Conservation (phyloP, 139 green algal species). For the Ettlia oleoabundans region DNA sequence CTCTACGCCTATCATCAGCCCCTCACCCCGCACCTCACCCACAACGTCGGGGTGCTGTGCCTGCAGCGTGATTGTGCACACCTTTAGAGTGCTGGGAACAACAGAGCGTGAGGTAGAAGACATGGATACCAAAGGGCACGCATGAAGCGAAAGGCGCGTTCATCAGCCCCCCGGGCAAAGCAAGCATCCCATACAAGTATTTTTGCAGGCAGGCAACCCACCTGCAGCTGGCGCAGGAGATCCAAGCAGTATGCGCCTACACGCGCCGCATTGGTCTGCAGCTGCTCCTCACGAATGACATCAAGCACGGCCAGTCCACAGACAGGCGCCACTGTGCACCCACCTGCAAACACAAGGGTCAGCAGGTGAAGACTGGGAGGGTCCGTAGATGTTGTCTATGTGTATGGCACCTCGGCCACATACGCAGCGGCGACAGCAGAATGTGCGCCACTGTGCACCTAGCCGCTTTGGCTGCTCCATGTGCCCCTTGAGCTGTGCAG, state of each 20-base stretch:
- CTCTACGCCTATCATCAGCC: constrained; percentile 97
- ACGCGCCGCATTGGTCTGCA: constrained; percentile 25
- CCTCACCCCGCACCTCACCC: constrained; percentile 88
- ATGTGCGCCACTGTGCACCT: too few species aligned
- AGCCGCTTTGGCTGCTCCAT: too few species aligned
- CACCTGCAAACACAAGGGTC: constrained; percentile 3
- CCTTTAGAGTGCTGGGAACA: too few species aligned
- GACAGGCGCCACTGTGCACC: constrained; percentile 72
- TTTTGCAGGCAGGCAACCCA: not conserved
- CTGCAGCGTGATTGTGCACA: too few species aligned
- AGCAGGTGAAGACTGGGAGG: not conserved
- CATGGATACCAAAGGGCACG: too few species aligned
- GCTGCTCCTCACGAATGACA: constrained; percentile 49
- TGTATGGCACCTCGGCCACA: too few species aligned
- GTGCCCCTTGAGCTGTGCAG: not conserved
- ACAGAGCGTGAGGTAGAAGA: too few species aligned
- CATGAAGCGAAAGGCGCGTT: too few species aligned
- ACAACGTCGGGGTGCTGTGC: constrained; percentile 79
- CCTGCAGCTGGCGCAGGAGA: constrained; percentile 28
- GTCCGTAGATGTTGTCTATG: too few species aligned
- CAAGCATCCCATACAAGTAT: too few species aligned
- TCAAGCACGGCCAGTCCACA: constrained; percentile 89
- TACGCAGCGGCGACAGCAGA: too few species aligned
- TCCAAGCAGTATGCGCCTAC: constrained; percentile 46
- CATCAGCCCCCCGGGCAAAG: too few species aligned